Base-by-base conservation (phyloP, 2,329 filamentous ascomycete genomes). In the Fusarium pseudograminearum region DNA sequence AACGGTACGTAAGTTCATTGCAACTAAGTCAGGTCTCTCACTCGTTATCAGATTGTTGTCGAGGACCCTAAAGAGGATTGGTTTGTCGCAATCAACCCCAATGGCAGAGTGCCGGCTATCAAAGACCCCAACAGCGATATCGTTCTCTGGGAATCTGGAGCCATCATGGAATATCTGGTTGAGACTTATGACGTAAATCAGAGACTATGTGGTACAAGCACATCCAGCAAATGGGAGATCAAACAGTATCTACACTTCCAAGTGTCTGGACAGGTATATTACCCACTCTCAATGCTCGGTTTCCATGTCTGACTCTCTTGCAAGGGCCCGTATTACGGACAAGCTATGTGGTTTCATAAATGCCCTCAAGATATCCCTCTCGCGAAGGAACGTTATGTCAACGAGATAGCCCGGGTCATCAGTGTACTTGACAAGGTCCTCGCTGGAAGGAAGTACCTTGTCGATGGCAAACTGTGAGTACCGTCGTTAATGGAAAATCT, bases 161-260 rank as follows among this genome's bases (percentile, higher is more conserved):
- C 55, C 5, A 58, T 58, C 6, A n/a, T 58, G 8, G 55, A 58
- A 20, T 58, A 55, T 20, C 16, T 58, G 1, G 33, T 31, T 2
- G 55, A 58, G 2, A 58, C 55, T 2, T 58, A 58, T 7, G 55
- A 58, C 15, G 20, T 20, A 3, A 15, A 36, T 0, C 2, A 33
- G 9, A 54, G n/a, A 1, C 31, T 58, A 0, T 12, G 24, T 4
- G 26, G 42, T 8, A 20, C 16, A 45, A 30, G 15, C 4, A 11
- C 42, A 7, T 15, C 18, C 1, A n/a, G 11, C 5, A 45, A 45
- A 8, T 45, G 42, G 42, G 18, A 45, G 11, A 45, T 30, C 5
- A 45, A 55, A 20, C 55, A 58, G 1, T 58, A 51, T 31, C 30
- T 58, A n/a, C 31, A 42, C 24, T 55, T 28, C 15, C 55, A 58